Base-by-base conservation (phyloP, 83 land plant genomes). In the Thuja plicata region DNA sequence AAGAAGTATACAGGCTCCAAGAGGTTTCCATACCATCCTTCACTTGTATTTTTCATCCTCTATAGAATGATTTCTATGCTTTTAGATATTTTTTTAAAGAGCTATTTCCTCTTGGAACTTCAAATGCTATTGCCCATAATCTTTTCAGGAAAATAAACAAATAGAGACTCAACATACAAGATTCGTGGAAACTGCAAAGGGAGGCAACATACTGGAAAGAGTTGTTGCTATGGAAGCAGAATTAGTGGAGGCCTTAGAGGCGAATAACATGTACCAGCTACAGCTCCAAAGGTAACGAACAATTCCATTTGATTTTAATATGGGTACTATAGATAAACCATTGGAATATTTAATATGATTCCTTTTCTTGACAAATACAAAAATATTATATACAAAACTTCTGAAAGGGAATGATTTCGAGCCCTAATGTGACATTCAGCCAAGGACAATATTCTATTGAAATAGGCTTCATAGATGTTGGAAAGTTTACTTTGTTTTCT, bases 191-290 rank as follows among this genome's bases (percentile, higher is more conserved):
- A 78, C 82, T 17, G 82, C 38, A 24, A 38, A 78, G 82, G 82
- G 82, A 78, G 82, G 82, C 38, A 38, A 78, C 43, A 40, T 78
- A 78, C 16, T 78, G 40, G 82, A 78, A 16, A 78, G 82, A 38
- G 82, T 78, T 37, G 82, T 78, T 78, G 82, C 43, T 38, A 91
- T 94, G 70, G 95, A 95, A 84, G 87, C 88, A 79, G 89, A 95
- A 77, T 91, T 94, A 46, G 93, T 94, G 38, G 91, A 95, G 73
- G 94, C 91, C 84, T 78, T 92, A 91, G 95, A 95, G 43, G 91
- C 88, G 32, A 94, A 93, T 81, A 89, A 86, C 62, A 86, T 85
- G 90, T 88, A 94, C 46, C 89, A 90, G 43, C 10, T 41, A 71
- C 97, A 94, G 89, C 92, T 94, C 43, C 87, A 89, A 46, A 87